Base-by-base conservation (phyloP, 768 basidiomycete genomes). In the Mycena polygramma region DNA sequence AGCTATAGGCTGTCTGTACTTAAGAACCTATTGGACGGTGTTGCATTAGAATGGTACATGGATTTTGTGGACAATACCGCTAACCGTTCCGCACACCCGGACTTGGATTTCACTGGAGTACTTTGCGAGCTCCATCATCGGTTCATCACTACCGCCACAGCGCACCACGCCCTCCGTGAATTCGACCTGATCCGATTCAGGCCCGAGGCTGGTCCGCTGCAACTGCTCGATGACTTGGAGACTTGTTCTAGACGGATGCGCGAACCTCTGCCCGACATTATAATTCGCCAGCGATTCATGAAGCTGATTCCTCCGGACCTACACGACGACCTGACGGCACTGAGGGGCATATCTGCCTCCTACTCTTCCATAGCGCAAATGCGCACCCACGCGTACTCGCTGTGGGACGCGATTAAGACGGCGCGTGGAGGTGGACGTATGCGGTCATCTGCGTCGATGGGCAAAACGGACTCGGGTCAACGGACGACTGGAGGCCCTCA, bases 41-140 rank as follows among this genome's bases (percentile, higher is more conserved):
- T 39, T 1, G 65, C 65, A 22, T 17, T 66, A 13, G 45, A 66
- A 13, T 66, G 65, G 65, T 66, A 58, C 20, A 39, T 49, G 0
- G 65, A 58, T 2, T 58, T n/a, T 24, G 36, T 57, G 9, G 53
- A 55, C 5, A n/a, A n/a, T n/a, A n/a, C n/a, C n/a, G n/a, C n/a
- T n/a, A 57, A 36, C 30, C 2, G 20, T 35, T 7, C 10, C 5
- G n/a, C n/a, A 11, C 24, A 41, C 30, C 15, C 22, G 0, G 30
- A 51, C 22, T 14, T 13, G 4, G 63, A 65, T 19, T 57, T 65
- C 43, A 30, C 17, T 13, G 20, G 35, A 4, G 39, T 49, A 0
- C 30, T 65, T 0, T 65, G 54, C 22, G 41, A 41, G 0, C 45
- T 65, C 0, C 63, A 65, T 26, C 53, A 26, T 7, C 39, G 63